These are phyloP conservation scores for Chrysoporthe deuterocubensis DNA, from an alignment of 2,329 filamentous ascomycete species.

Conservation along the genomic window DNA sequence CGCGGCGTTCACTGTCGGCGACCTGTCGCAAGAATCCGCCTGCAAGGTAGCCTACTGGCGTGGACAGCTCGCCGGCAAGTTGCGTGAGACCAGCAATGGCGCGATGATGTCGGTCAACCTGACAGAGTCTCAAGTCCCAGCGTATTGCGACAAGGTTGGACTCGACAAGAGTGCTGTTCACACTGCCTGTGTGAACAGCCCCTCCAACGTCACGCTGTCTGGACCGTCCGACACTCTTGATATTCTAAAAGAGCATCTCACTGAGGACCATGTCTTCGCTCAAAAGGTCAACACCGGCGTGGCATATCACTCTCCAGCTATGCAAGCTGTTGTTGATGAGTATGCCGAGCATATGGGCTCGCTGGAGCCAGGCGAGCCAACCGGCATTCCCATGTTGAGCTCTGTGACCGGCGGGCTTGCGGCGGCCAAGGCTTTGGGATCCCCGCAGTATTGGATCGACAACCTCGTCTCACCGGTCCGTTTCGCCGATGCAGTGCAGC, in stretches of 20 bases:
- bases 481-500: conserved; percentile 31
- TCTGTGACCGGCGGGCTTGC: not conserved
- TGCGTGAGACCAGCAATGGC: conserved; percentile 31
- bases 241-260: conserved; percentile 30
- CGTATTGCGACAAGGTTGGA: conserved; percentile 11
- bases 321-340: too few relatives aligned
- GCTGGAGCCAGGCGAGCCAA: not conserved
- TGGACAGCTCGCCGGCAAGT: conserved; percentile 36
- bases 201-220: conserved; percentile 37
- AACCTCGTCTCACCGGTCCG: conserved; percentile 38
- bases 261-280: conserved; percentile 38
- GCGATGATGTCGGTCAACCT: conserved; percentile 31
- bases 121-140: not conserved
- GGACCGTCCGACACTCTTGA: conserved; percentile 35
- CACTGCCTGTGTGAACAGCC: conserved; percentile 48
- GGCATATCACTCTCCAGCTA: conserved; percentile 37
- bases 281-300: conserved; percentile 38
- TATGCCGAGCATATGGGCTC: not conserved
- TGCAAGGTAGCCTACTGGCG: conserved; percentile 41
- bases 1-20: conserved; percentile 40
- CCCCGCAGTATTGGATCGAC: conserved; percentile 36
- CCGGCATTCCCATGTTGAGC: not conserved
- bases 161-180: conserved; percentile 33
- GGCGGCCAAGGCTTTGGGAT: not conserved
- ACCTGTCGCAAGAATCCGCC: conserved; percentile 35